Base-by-base conservation (phyloP, 192 early-diverging fungal species). In the Entrophospora sp. region DNA sequence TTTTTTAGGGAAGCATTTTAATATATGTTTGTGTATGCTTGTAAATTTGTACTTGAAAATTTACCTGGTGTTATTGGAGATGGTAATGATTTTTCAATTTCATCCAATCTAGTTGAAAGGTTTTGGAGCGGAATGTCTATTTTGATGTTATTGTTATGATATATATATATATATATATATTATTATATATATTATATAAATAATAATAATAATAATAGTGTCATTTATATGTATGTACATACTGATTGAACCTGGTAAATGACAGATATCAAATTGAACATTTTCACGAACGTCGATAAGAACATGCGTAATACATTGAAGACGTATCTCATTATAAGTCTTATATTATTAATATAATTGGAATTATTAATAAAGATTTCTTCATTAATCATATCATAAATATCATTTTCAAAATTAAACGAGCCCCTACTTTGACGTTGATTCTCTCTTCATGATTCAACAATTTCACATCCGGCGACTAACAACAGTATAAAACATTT, bases 241-340 rank as follows among this genome's bases (percentile, higher is more conserved):
- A 75, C 88, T 86, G 0, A 89, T 32, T 0, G 90, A 82, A 31
- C 79, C 71, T 4, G 86, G 85, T 28, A 99, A 72, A 5, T 73
- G 64, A 61, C 92, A 93, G 45, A 97, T 96, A 25, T 87, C 81
- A 75, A 83, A 95, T 69, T 96, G 87, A 6, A 89, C 78, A 37
- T 72, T 76, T n/a, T 89, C 87, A 61, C 96, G 88, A 2, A 96
- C 93, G 73, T 99, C 96, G 38, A 99, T 70, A 32, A 99, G 70
- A 14, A 97, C 34, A 69, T 93, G 89, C 3, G 83, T 75, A n/a
- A 27, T 52, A 0, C 69, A 53, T 10, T 53, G 20, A 5, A 71
- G 58, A 4, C 60, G 24, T n/a, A 87, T 28, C 4, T 51, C 14
- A n/a, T 69, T 67, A 65, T 91, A 92, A 16, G 71, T 72, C 56